Evolutionary conservation across 495 filamentous ascomycete genomes (phyloP), one percentile per base, ranked within the genome.

Genomic region (Hypoxylon trugodes): DNA sequence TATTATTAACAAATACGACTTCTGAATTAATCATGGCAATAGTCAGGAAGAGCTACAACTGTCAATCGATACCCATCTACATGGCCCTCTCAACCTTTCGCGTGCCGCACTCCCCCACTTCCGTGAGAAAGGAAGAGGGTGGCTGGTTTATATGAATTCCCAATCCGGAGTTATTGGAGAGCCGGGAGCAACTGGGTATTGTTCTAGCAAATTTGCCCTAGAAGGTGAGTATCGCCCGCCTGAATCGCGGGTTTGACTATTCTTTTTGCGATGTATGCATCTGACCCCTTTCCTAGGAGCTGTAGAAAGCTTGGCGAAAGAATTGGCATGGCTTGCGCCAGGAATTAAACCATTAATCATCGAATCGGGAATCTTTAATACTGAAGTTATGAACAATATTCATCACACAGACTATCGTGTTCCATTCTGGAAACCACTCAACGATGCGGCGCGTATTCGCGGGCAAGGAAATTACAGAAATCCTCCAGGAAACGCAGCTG

Each of bases 31-130:
- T 22, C n/a, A 18, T 18, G 52, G 28, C 24, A 66, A 22, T 26
- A 26, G 61, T 13, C 37, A 65, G 55, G 48, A 52, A 10, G 48
- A 43, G 3, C 19, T 43, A 25, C 37, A 61, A 13, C 38, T 13
- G 5, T 45, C 42, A 6, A 32, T 47, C 43, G 43, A 47, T 32
- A 47, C 43, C 12, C 5, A 26, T 3, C 10, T 45, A 13, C 49
- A 61, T n/a, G 56, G 63, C 5, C 56, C 43, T 2, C 9, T 66
- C 10, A 66, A 66, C 13, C 35, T 61, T 2, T 56, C 43, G 1
- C 42, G 57, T 15, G 24, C 57, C 5, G 43, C 40, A 16, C 51
- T 61, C 10, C 63, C 56, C 13, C 33, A 47, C 12, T 45, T 61
- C 19, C 55, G 62, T 1, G 56, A 47, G 5, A 60, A 38, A 6